Evolutionary conservation across 768 basidiomycete species (phyloP), one percentile per base, ranked within the genome.

Genomic region (Suillus ampliporus): DNA sequence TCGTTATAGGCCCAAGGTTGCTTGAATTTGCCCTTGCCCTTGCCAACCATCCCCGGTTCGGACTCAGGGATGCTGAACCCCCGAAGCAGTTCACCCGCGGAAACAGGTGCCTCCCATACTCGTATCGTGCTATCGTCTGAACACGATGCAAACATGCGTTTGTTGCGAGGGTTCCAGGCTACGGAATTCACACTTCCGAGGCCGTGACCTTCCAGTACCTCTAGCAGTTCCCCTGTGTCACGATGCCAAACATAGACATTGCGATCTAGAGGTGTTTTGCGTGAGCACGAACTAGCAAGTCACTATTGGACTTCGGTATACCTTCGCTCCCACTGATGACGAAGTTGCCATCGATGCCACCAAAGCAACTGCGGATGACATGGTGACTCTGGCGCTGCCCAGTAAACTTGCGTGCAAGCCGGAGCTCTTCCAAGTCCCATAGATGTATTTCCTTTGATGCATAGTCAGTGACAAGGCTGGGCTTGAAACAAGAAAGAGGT

Each of bases 221-320:
- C 94, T n/a, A 99, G 82, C 48, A 96, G 82, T 3, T 83, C 79
- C 2, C 90, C 91, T 11, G 90, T 90, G 68, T 94, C 90, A 51
- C 91, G 87, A 74, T 98, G 93, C 96, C 97, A 99, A 40, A 98
- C 86, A 78, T 98, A 97, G 50, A 99, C 90, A 65, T 91, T 91
- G 48, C 90, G 87, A 77, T 99, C 97, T 99, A 72, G 58, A 62
- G 41, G 26, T 46, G 65, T 64, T 64, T 68, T 51, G 10, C 48
- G 57, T 64, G 58, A 61, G 64, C 31, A 41, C 51, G 47, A 38
- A 58, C 15, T 53, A 28, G 51, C 37, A 15, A 46, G n/a, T 43
- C 43, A 43, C 48, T 17, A 60, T 57, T n/a, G 13, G 46, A 34
- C 4, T 58, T 38, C 10, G 14, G 40, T 85, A 58, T 66, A 94